phyloP scores from a whole-genome alignment of 108 stramenopile genomes.

The Skeletonema marinoi region DNA sequence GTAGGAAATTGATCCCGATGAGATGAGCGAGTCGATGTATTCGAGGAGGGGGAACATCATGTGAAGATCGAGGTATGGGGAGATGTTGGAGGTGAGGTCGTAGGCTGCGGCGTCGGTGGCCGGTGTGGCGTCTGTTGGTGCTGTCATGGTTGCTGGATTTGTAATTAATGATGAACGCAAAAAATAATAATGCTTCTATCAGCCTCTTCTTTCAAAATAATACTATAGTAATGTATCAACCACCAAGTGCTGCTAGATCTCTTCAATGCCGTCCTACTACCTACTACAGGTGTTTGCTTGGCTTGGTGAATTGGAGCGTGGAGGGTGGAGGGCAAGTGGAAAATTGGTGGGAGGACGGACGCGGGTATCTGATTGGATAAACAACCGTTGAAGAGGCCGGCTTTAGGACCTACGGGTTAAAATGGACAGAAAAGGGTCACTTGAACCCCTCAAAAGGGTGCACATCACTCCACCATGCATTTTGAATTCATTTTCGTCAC shows the following conservation, averaged over 20 bases:
- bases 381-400: no score
- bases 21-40: conserved; percentile 83
- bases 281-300: no score
- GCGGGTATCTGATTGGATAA: neutral
- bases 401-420: no score
- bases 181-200: neutral
- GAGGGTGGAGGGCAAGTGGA: no score
- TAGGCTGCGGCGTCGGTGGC: conserved; percentile 44
- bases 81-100: conserved; percentile 86
- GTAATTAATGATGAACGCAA: neutral
- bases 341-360: neutral
- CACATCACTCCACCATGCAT: no score
- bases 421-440: no score
- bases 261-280: neutral
- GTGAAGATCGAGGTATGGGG: conserved; percentile 93
- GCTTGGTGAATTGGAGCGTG: no score
- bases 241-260: neutral
- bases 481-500: neutral
- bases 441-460: no score
- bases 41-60: conserved; percentile 95
- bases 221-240: neutral
- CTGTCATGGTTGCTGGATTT: conserved; percentile 6
- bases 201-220: neutral
- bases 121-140: conserved; percentile 8
- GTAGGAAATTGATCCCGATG: conserved; percentile 61